phyloP scores from a whole-genome alignment of 768 basidiomycete species.

The Boletus rufocinnamomeus region DNA sequence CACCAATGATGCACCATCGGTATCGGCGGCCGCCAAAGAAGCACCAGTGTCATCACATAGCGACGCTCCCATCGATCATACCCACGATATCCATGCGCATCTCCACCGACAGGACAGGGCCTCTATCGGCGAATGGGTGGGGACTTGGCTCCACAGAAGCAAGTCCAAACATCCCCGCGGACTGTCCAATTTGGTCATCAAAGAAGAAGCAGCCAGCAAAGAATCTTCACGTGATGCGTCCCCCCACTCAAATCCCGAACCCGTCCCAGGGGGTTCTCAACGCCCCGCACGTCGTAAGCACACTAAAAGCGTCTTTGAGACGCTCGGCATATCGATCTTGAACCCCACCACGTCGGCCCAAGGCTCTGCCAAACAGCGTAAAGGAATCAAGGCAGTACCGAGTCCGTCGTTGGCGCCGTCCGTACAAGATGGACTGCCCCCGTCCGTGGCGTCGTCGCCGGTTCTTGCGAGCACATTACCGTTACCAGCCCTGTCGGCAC shows the following conservation, averaged over 20 bases:
- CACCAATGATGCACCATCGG: conserved; percentile 1
- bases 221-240: conserved; percentile 27
- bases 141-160: conserved; percentile 68
- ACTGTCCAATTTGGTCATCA: conserved; percentile 22
- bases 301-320: conserved; percentile 69
- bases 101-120: conserved; percentile 36
- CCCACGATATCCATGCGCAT: conserved; percentile 14
- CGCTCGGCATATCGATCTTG: conserved; percentile 67
- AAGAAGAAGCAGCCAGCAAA: conserved; percentile 25
- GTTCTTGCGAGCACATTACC: conserved; percentile 18
- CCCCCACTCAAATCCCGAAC: conserved; percentile 16
- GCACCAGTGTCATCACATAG: conserved; percentile 7
- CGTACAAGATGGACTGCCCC: conserved; percentile 13
- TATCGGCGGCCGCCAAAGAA: conserved; percentile 2
- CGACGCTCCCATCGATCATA: conserved; percentile 3
- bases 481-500: conserved; percentile 23
- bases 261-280: conserved; percentile 16
- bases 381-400: conserved; percentile 28
- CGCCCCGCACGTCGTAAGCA: conserved; percentile 40
- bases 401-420: conserved; percentile 16
- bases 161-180: conserved; percentile 36
- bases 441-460: conserved; percentile 25
- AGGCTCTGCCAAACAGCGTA: conserved; percentile 28
- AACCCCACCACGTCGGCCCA: conserved; percentile 45
- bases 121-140: conserved; percentile 72